phyloP scores from a whole-genome alignment of 768 basidiomycete species.

The Exsudoporus frostii region DNA sequence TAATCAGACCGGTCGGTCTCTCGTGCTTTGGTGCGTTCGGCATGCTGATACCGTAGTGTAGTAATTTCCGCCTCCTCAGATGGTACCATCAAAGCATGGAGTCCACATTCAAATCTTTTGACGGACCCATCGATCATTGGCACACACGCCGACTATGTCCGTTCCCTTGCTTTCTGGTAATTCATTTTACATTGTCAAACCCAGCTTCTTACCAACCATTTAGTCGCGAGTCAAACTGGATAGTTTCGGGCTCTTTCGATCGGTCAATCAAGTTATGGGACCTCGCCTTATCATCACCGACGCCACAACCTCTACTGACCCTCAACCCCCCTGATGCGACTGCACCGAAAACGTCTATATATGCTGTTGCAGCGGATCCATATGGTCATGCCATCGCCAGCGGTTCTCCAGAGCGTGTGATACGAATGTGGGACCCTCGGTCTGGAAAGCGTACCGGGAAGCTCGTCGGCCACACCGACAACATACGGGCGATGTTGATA shows the following conservation, averaged over 20 bases:
- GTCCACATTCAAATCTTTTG: constrained; percentile 63
- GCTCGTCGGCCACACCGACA: constrained; percentile 95
- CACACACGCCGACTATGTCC: constrained; percentile 80
- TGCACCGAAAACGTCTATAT: constrained; percentile 68
- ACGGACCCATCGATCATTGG: constrained; percentile 69
- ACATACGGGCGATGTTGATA: constrained; percentile 85
- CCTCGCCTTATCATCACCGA: constrained; percentile 43
- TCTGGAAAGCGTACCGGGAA: constrained; percentile 77
- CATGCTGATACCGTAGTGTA: constrained; percentile 23
- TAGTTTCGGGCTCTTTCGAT: constrained; percentile 94
- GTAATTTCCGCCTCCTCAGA: constrained; percentile 95
- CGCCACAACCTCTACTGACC: constrained; percentile 56
- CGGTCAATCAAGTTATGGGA: constrained; percentile 95
- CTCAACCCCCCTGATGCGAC: constrained; percentile 65
- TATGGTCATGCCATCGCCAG: constrained; percentile 80
- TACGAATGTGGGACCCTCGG: constrained; percentile 92
- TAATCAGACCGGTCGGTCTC: constrained; percentile 74
- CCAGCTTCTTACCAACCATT: constrained; percentile 10
- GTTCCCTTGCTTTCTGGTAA: constrained; percentile 73
- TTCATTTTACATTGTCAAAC: constrained; percentile 1
- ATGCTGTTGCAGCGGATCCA: constrained; percentile 77
- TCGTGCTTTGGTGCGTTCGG: not conserved
- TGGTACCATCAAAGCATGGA: constrained; percentile 92
- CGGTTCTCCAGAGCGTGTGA: constrained; percentile 87
- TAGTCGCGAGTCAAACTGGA: constrained; percentile 80